Base-by-base conservation (phyloP, 2,329 filamentous ascomycete genomes). In the Fusarium sp. region DNA sequence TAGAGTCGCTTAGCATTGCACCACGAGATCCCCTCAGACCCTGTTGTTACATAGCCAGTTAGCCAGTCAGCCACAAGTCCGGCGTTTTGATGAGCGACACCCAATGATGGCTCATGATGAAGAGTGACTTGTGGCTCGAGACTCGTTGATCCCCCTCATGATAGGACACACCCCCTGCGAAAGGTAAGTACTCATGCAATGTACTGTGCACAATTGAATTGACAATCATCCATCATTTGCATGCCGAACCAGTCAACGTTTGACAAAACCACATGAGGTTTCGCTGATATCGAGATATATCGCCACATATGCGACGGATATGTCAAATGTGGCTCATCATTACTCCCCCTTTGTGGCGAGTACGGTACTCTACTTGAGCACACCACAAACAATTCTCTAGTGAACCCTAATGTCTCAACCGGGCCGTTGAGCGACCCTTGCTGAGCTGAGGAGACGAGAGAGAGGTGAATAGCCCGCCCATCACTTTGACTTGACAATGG, bases 121-220 rank as follows among this genome's bases (percentile, higher is more conserved):
- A 59, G 49, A 71, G 68, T 66, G 68, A 75, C 73, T 73, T 76
- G 68, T 75, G 71, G 74, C 72, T 74, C 72, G 58, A 62, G 47
- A 60, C 55, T 66, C 57, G 69, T 55, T 70, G 68, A 75, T 75
- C 68, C 63, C 63, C 60, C 52, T 65, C 62, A 57, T 37, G 38
- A 57, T 47, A 57, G 18, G 55, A 60, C 73, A 70, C 72, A 29
- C 73, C 70, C 72, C 48, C 44, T 57, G 26, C 24, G 16, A 24
- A 6, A 57, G 21, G 26, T 59, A 58, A 44, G 59, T 43, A 24
- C 37, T 39, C n/a, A n/a, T n/a, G n/a, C n/a, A n/a, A 39, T 8
- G 37, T 23, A 39, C 38, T 13, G 20, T 16, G 50, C 56, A 50
- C 55, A 58, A 50, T 24, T 12, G 23, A 58, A 50, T 24, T 12